A percentile compares a stretch with the other conserved stretches of the same genome.
phyloP scores from a whole-genome alignment of 768 basidiomycete genomes.

The Leucosporidium scottii region DNA sequence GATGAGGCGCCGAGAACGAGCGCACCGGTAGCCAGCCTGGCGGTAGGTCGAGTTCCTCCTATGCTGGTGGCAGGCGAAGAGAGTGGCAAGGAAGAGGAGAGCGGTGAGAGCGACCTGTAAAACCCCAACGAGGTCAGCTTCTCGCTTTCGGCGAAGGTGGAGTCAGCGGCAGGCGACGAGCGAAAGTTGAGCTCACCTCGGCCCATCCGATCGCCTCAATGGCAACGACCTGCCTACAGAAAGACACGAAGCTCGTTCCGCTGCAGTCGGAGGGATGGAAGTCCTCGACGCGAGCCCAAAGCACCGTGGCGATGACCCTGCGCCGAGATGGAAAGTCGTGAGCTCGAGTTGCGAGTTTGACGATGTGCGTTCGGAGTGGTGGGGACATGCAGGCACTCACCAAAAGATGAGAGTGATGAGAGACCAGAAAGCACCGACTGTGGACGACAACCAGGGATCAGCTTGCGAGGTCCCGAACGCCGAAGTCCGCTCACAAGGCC shows the following conservation, averaged over 20 bases:
- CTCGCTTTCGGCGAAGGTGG: background rate
- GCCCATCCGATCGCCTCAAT: conserved; percentile 1
- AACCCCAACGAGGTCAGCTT: too few species aligned
- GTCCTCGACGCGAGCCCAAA: background rate
- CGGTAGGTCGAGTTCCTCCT: background rate
- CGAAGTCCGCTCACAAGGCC: background rate
- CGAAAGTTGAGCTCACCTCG: background rate
- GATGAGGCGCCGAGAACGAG: too few species aligned
- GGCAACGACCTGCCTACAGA: background rate
- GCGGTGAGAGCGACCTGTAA: conserved; percentile 56
- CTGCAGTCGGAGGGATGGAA: background rate
- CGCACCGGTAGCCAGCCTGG: background rate
- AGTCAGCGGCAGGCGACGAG: background rate
- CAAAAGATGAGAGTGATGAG: conserved; percentile 1
- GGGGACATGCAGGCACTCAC: background rate
- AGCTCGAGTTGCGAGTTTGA: too few species aligned
- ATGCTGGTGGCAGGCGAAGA: conserved; percentile 52
- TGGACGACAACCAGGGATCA: background rate
- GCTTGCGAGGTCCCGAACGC: background rate
- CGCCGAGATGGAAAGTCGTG: background rate
- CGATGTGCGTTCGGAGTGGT: background rate
- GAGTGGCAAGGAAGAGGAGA: conserved; percentile 53
- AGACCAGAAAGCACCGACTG: background rate
- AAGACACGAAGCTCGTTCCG: background rate
- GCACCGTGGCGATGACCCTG: background rate